Evolutionary conservation across 495 filamentous ascomycete species (phyloP), one percentile per base, ranked within the genome.

Genomic region (Aspergillus leporis): DNA sequence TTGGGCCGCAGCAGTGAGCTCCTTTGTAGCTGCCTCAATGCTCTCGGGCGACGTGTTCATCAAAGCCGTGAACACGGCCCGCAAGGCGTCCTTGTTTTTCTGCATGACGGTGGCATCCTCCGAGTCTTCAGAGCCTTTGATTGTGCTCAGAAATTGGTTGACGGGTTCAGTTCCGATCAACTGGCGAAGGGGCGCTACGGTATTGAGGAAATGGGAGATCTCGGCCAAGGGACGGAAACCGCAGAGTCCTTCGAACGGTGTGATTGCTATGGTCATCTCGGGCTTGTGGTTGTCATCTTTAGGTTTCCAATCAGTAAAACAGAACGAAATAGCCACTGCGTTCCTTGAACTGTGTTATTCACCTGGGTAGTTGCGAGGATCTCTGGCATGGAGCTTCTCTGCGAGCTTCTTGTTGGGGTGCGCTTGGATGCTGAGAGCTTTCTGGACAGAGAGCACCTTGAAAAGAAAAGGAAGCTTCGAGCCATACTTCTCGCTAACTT

Each of bases 371-470:
- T 98, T 95, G 78, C 89, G 91, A 18, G 91, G 83, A 66, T 98
- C 94, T 60, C 82, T 83, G 23, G 83, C 83, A 73, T 97, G 94
- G 23, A 98, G 79, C 68, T 90, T 75, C 75, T 96, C 93, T 28
- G 94, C 94, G 34, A 98, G 86, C 71, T 92, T 94, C 83, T 98
- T 98, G 77, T 98, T 96, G 50, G 94, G 94, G 64, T 98, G 94
- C 28, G 94, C 94, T 73, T 98, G 94, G 62, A 98, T 98, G 64
- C 90, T 95, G 53, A 98, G 82, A 4, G 94, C 94, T 66, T 98
- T 98, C 67, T 84, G 81, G 70, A 97, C 91, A 1, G 90, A 95
- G 38, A 98, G 84, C 31, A 98, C 92, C 77, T 98, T 98, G 85
- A 98, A 95, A 7, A 98, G 84, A 70, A 98, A 98, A 0, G 94